Evolutionary conservation across 257 asterid genomes (phyloP).

Genomic region (Nicotiana noctiflora): DNA sequence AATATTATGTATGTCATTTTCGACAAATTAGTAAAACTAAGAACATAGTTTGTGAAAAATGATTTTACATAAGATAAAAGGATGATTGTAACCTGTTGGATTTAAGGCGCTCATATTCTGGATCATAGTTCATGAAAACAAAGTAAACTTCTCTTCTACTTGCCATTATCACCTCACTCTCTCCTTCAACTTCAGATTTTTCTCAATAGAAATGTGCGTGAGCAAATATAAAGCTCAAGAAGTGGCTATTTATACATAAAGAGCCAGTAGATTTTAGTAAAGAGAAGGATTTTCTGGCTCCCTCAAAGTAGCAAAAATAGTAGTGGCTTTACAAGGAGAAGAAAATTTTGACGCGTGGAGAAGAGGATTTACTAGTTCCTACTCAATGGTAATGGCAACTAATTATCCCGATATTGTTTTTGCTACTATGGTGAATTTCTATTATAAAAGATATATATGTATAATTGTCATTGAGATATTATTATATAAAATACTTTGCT

Average conservation of each 20-base stretch:
- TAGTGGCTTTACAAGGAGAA: background rate
- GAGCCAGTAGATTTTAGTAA: background rate
- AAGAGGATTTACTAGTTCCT: background rate
- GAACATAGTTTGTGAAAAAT: background rate
- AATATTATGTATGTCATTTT: background rate
- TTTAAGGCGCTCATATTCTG: conserved; percentile 73
- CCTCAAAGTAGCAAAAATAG: background rate
- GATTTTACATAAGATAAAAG: background rate
- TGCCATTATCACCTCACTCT: background rate
- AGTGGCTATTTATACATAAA: background rate
- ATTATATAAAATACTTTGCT: too few relatives aligned
- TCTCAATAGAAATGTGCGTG: background rate
- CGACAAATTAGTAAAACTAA: background rate
- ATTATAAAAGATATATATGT: too few relatives aligned
- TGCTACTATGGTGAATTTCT: too few relatives aligned
- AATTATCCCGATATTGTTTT: too few relatives aligned
- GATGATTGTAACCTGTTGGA: conserved; percentile 37
- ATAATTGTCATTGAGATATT: too few relatives aligned
- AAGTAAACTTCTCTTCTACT: conserved; percentile 41
- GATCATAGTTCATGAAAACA: conserved; percentile 82
- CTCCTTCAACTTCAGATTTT: background rate
- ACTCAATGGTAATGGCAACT: background rate
- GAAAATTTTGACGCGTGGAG: background rate
- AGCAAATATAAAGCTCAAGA: background rate
- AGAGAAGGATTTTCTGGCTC: background rate